These are phyloP conservation scores for Malus fusca DNA, from an alignment of 306 rosid species.

Conservation along the genomic window DNA sequence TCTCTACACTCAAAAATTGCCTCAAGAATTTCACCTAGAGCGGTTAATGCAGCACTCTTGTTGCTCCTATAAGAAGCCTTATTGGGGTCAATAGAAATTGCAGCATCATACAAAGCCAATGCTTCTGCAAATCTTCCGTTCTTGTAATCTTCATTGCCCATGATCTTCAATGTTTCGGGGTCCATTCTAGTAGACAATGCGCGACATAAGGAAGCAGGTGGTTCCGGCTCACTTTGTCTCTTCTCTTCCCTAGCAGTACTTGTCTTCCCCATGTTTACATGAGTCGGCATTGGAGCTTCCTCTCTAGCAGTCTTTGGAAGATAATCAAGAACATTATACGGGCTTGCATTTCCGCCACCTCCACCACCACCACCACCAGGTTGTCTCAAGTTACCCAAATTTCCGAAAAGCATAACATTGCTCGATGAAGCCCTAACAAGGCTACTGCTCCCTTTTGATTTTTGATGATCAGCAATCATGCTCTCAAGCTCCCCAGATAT, in stretches of 20 bases:
- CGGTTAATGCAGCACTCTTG: conserved; percentile 75
- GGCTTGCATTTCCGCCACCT: conserved; percentile 13
- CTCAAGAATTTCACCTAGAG: conserved; percentile 73
- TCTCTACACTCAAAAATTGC: conserved; percentile 88
- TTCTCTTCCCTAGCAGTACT: conserved; percentile 5
- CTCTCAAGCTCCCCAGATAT: conserved; percentile 83
- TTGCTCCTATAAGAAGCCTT: conserved; percentile 89
- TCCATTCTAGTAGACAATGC: conserved; percentile 85
- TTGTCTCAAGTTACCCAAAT: conserved; percentile 75
- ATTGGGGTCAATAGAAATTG: conserved; percentile 65
- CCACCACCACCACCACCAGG: conserved; percentile 4
- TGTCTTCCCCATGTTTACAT: conserved; percentile 23
- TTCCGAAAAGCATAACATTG: conserved; percentile 66
- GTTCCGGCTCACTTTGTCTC: conserved; percentile 2
- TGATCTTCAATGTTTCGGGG: conserved; percentile 70
- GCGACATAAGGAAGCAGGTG: conserved; percentile 49
- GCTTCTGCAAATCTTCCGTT: conserved; percentile 83
- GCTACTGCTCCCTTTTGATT: conserved; percentile 33
- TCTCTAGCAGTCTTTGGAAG: conserved; percentile 32
- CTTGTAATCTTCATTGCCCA: conserved; percentile 94
- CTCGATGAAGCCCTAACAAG: conserved; percentile 79
- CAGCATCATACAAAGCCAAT: conserved; percentile 76
- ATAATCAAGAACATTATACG: conserved; percentile 26
- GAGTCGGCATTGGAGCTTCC: background rate
- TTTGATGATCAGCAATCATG: conserved; percentile 65